phyloP scores from a whole-genome alignment of 495 filamentous ascomycete genomes.

The Halenospora varia region DNA sequence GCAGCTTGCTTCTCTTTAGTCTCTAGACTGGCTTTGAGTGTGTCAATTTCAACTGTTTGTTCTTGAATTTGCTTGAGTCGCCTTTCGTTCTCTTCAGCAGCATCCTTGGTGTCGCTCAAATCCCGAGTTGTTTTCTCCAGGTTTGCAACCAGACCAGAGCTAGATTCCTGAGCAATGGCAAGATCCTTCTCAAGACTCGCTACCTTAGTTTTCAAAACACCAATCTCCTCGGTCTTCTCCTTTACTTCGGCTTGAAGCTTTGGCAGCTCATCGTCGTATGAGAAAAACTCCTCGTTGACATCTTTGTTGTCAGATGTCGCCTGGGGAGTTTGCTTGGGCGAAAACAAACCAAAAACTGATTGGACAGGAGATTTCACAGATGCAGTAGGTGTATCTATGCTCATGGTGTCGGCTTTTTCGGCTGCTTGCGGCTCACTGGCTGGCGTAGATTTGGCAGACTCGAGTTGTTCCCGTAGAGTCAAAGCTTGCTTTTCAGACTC shows the following conservation, averaged over 20 bases:
- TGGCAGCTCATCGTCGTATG: constrained; percentile 74
- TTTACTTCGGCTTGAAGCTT: constrained; percentile 59
- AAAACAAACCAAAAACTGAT: constrained; percentile 39
- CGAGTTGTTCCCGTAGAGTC: constrained; percentile 25
- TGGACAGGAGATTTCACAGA: constrained; percentile 34
- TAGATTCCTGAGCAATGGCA: constrained; percentile 34
- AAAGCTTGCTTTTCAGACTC: constrained; percentile 57
- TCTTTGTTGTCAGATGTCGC: constrained; percentile 35
- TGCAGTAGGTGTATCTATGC: constrained; percentile 17
- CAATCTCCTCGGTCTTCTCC: constrained; percentile 60
- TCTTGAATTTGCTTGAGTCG: constrained; percentile 16
- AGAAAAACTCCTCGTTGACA: constrained; percentile 78
- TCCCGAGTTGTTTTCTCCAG: constrained; percentile 45
- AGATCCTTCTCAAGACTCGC: constrained; percentile 37
- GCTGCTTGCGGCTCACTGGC: constrained; percentile 17
- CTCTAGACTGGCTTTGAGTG: constrained; percentile 39
- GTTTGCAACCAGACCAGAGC: constrained; percentile 32
- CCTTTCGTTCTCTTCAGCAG: constrained; percentile 35
- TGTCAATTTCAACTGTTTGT: constrained; percentile 17
- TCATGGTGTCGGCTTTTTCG: constrained; percentile 27
- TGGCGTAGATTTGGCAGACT: constrained; percentile 18
- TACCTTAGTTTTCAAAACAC: constrained; percentile 58
- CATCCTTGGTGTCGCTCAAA: constrained; percentile 50
- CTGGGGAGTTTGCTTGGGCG: constrained; percentile 39
- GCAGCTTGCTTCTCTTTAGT: constrained; percentile 39